Evolutionary conservation across 495 filamentous ascomycete genomes (phyloP).

Genomic region (Penicillium malachiteum): DNA sequence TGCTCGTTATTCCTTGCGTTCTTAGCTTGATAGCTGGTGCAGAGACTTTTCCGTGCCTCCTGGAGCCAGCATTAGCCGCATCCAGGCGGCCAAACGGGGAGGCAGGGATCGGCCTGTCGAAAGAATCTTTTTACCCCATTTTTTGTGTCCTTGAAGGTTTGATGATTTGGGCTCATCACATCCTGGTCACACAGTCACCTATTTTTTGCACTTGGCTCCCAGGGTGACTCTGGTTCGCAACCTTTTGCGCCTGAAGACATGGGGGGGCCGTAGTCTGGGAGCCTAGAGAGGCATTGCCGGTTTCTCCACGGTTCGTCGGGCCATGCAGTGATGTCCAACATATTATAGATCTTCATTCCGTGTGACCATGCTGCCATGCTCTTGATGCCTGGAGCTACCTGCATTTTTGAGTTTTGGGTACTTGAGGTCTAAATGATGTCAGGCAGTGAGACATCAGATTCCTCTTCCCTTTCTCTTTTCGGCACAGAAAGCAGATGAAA

Average conservation of each 20-base stretch:
- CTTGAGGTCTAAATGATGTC: slow-evolving; percentile 23
- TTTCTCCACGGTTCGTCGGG: slow-evolving; percentile 24
- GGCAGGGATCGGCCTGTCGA: slow-evolving; percentile 16
- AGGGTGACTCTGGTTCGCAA: slow-evolving; percentile 16
- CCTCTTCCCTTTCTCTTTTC: not conserved
- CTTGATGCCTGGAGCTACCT: slow-evolving; percentile 16
- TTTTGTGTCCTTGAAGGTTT: slow-evolving; percentile 3
- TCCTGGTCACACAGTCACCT: slow-evolving; percentile 8
- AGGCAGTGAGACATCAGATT: slow-evolving; percentile 15
- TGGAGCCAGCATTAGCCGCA: slow-evolving; percentile 24
- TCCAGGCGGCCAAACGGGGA: slow-evolving; percentile 14
- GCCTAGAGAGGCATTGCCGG: slow-evolving; percentile 8
- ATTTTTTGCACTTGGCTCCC: slow-evolving; percentile 7
- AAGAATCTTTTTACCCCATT: not conserved
- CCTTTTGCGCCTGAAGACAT: slow-evolving; percentile 13
- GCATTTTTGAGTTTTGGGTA: slow-evolving; percentile 18
- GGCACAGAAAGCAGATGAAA: not conserved
- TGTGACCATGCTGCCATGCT: slow-evolving; percentile 18
- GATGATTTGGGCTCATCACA: slow-evolving; percentile 1
- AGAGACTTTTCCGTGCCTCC: slow-evolving; percentile 6
- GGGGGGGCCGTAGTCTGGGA: slow-evolving; percentile 11
- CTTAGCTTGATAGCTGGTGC: slow-evolving; percentile 11
- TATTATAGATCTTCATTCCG: slow-evolving; percentile 21
- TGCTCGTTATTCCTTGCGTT: slow-evolving; percentile 6
- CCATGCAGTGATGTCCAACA: slow-evolving; percentile 45